A percentile compares a stretch with the other conserved stretches of the same genome.
These are phyloP conservation scores for Calonectria honghensis DNA, from an alignment of 2,329 filamentous ascomycete genomes.

Conservation along the genomic window DNA sequence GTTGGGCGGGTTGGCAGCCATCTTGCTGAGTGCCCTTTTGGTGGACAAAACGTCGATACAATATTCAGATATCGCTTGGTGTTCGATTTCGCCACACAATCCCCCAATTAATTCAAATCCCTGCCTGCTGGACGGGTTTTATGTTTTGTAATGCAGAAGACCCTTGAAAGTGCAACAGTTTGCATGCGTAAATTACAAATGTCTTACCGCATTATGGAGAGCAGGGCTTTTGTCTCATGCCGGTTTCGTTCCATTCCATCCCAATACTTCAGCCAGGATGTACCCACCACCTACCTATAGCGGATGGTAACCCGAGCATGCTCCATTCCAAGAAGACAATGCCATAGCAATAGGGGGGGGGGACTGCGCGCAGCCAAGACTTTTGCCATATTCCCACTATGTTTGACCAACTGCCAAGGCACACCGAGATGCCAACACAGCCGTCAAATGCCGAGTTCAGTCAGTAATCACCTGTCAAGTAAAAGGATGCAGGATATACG, in stretches of 20 bases:
- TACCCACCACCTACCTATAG: background rate
- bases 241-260: background rate
- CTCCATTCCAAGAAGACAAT: background rate
- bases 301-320: background rate
- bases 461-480: background rate
- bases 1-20: background rate
- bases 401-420: background rate
- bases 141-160: background rate
- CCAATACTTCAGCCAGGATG: background rate
- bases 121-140: background rate
- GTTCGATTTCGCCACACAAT: background rate
- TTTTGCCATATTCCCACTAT: background rate
- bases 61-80: background rate
- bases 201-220: background rate
- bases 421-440: background rate
- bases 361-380: background rate
- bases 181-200: background rate
- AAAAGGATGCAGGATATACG: background rate
- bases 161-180: background rate
- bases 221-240: background rate
- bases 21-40: background rate
- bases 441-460: background rate
- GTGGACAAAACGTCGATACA: background rate
- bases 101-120: background rate
- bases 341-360: background rate